Percentiles rank a stretch among this genome's conserved stretches.
These are phyloP conservation scores for Aspergillus ustus DNA, from an alignment of 2,329 filamentous ascomycete species.

Conservation along the genomic window DNA sequence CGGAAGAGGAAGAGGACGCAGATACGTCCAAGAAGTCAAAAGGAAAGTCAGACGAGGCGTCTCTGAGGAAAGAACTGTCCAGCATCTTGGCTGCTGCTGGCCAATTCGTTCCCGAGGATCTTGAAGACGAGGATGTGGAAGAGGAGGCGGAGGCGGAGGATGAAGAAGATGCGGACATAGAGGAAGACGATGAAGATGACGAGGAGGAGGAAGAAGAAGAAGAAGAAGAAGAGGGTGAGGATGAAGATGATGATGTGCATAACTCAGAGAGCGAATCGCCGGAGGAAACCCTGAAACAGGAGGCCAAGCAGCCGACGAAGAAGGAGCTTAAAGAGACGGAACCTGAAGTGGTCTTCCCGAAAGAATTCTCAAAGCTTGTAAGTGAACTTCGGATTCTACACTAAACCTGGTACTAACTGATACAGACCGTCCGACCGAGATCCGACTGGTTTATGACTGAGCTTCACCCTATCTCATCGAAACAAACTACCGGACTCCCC, in stretches of 20 bases:
- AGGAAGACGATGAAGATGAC: constrained; percentile 34
- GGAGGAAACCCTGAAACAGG: constrained; percentile 30
- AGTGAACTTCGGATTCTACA: constrained; percentile 16
- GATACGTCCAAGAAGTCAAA: constrained; percentile 30
- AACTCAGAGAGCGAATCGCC: constrained; percentile 33
- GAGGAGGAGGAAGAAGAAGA: constrained; percentile 33
- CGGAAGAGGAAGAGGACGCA: constrained; percentile 54
- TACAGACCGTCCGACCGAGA: constrained; percentile 62
- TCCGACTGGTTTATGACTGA: constrained; percentile 70
- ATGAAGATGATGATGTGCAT: constrained; percentile 33
- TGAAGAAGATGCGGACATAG: constrained; percentile 43
- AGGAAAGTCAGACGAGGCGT: constrained; percentile 36
- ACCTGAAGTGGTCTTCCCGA: constrained; percentile 34
- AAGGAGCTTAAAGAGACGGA: constrained; percentile 26
- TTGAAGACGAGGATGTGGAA: constrained; percentile 38
- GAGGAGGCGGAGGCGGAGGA: constrained; percentile 45
- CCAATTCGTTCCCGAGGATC: constrained; percentile 41
- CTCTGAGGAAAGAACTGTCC: constrained; percentile 46
- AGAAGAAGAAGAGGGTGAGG: constrained; percentile 38
- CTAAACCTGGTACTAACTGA: constrained; percentile 16
- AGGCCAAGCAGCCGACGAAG: constrained; percentile 31
- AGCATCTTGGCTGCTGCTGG: constrained; percentile 43
- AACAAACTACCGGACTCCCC: constrained; percentile 52
- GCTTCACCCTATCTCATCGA: constrained; percentile 58
- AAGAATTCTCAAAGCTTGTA: constrained; percentile 43